phyloP scores from a whole-genome alignment of 768 basidiomycete species.

The Pulveroboletus sp. region DNA sequence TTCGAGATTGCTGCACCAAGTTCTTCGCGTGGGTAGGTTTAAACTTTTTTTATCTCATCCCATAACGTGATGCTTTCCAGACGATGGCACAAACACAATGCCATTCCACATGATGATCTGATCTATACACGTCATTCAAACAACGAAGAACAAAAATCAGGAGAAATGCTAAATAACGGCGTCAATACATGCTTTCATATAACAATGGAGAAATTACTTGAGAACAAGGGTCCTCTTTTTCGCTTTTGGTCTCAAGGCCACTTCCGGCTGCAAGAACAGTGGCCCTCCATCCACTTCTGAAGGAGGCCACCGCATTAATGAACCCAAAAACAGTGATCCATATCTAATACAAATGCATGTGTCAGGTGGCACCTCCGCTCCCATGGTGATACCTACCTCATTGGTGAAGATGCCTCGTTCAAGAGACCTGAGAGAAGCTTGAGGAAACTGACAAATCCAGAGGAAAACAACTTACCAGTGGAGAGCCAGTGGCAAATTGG shows the following conservation, averaged over 20 bases:
- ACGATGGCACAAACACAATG: not conserved
- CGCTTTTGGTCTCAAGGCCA: constrained; percentile 2
- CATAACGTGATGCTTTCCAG: not conserved
- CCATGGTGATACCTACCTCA: constrained; percentile 43
- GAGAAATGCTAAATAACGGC: not conserved
- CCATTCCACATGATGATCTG: no score
- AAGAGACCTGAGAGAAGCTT: constrained; percentile 51
- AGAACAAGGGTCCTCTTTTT: constrained; percentile 10
- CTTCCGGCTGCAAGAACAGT: constrained; percentile 37
- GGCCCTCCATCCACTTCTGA: constrained; percentile 71
- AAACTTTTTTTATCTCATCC: no score
- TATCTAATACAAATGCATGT: constrained; percentile 23
- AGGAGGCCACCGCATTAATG: constrained; percentile 55
- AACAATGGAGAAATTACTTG: constrained; percentile 1
- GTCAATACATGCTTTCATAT: not conserved
- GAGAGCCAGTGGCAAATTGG: constrained; percentile 77
- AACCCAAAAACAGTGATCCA: constrained; percentile 42
- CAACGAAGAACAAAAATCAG: no score
- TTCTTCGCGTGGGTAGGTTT: no score
- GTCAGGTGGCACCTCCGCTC: constrained; percentile 3
- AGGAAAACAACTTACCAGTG: constrained; percentile 61
- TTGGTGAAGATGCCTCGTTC: constrained; percentile 64
- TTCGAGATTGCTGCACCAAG: no score
- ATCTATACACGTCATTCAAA: no score
- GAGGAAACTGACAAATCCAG: not conserved